A percentile compares a stretch with the other conserved stretches of the same genome.
Conservation (phyloP, 345 rosid species). For the Camelina neglecta region DNA sequence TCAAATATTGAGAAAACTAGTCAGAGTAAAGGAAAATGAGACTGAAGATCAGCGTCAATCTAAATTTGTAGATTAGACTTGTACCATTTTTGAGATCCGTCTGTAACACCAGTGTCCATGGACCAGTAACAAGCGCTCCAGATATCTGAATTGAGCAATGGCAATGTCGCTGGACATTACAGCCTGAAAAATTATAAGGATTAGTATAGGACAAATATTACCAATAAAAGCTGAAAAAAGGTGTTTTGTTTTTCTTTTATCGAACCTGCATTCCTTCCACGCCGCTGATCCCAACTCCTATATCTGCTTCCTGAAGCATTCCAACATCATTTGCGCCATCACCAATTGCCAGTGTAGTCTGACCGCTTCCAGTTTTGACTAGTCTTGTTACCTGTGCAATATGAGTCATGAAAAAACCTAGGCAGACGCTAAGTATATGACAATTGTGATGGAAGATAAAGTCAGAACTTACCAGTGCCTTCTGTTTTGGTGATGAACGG, state of each 20-base stretch:
- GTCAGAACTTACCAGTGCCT: conserved; percentile 74
- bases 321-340: conserved; percentile 99
- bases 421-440: conserved; percentile 32
- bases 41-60: background rate
- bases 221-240: conserved; percentile 18
- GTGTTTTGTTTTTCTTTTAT: conserved; percentile 17
- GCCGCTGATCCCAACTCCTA: conserved; percentile 96
- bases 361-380: conserved; percentile 80
- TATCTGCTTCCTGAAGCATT: conserved; percentile 99
- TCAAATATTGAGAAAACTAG: conserved; percentile 17
- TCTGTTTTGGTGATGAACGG: conserved; percentile 98
- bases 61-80: conserved; percentile 19
- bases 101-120: conserved; percentile 99
- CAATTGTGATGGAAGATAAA: conserved; percentile 13
- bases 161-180: conserved; percentile 97
- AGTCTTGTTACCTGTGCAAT: conserved; percentile 80
- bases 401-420: conserved; percentile 26
- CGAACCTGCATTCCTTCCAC: conserved; percentile 99
- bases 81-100: conserved; percentile 89
- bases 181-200: conserved; percentile 55
- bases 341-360: conserved; percentile 89
- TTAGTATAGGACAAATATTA: background rate
- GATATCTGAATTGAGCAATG: conserved; percentile 89
- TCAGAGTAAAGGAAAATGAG: conserved; percentile 1
- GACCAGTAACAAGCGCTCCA: conserved; percentile 94